Percentiles rank a stretch among this genome's conserved stretches.
Conservation (phyloP, 202 grass and related monocot genomes). For the Digitaria exilis region DNA sequence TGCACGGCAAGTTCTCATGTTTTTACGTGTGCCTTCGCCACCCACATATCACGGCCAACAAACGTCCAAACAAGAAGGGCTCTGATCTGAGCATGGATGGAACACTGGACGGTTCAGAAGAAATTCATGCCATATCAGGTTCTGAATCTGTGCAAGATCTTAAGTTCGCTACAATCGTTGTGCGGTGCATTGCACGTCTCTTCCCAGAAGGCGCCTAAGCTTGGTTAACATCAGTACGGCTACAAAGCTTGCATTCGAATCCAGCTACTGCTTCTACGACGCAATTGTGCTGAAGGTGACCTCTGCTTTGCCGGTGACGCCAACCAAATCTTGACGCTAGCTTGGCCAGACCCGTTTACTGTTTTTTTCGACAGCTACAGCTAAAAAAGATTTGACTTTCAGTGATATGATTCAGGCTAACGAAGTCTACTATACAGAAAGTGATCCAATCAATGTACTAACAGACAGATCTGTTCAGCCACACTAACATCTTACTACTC, state of each 20-base stretch:
- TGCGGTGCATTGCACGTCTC: background rate
- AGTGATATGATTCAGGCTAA: background rate
- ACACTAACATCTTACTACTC: no score
- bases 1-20: background rate
- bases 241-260: background rate
- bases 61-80: background rate
- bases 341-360: background rate
- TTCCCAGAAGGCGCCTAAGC: background rate
- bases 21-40: background rate
- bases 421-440: no score
- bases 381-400: conserved; percentile 1
- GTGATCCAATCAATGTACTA: no score
- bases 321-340: background rate
- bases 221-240: background rate
- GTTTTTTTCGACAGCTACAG: background rate
- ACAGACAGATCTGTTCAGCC: no score
- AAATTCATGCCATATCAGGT: background rate
- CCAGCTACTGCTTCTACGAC: background rate
- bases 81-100: background rate
- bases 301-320: background rate
- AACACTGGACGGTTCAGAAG: background rate
- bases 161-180: background rate
- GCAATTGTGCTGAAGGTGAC: background rate
- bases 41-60: background rate
- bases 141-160: background rate